phyloP scores from a whole-genome alignment of 768 basidiomycete species.

The Tephrocybe sp. region DNA sequence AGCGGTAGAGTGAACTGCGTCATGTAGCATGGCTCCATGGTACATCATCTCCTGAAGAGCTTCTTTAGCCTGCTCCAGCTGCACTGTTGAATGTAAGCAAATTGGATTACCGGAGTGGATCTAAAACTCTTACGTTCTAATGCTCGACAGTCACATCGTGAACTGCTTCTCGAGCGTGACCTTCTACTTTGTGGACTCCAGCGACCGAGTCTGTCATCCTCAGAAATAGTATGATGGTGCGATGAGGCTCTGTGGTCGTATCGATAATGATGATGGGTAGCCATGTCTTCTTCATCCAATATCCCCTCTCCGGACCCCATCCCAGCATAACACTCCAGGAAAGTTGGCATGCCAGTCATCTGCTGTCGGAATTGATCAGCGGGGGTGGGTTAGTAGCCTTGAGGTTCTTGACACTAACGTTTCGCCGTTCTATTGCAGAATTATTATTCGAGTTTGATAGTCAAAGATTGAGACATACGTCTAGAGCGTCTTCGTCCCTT shows the following conservation, averaged over 20 bases:
- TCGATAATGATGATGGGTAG: too few relatives aligned
- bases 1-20: background rate
- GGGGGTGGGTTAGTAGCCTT: too few relatives aligned
- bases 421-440: background rate
- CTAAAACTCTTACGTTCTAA: constrained; percentile 1
- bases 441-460: background rate
- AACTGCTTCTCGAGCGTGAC: too few relatives aligned
- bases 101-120: background rate
- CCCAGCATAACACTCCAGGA: too few relatives aligned
- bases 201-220: too few relatives aligned
- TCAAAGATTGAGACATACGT: background rate
- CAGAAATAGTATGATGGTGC: too few relatives aligned
- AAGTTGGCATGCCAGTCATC: too few relatives aligned
- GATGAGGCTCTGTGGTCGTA: too few relatives aligned
- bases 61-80: constrained; percentile 3
- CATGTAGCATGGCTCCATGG: background rate
- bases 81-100: background rate
- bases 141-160: too few relatives aligned
- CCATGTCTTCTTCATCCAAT: too few relatives aligned
- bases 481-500: background rate
- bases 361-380: too few relatives aligned
- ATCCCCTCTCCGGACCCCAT: too few relatives aligned
- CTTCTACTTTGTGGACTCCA: background rate
- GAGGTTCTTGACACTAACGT: background rate
- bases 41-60: background rate